These are phyloP conservation scores for Senna tora DNA, from an alignment of 306 rosid genomes.

Conservation along the genomic window DNA sequence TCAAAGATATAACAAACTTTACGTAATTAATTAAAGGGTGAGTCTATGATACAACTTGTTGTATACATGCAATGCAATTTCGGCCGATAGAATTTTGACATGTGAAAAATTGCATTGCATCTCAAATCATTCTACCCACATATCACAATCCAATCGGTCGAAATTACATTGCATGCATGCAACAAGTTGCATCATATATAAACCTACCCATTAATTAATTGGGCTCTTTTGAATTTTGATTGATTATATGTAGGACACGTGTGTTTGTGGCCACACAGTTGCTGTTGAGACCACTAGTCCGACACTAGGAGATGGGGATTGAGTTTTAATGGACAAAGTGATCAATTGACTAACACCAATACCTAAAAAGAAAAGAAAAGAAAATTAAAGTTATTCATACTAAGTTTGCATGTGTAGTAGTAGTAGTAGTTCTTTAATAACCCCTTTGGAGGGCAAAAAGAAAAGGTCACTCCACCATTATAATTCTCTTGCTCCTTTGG, in stretches of 20 bases:
- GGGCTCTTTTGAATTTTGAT: slow-evolving; percentile 41
- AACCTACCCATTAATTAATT: no score
- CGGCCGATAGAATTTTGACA: no score
- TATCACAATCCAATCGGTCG: no score
- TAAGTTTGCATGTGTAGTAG: slow-evolving; percentile 35
- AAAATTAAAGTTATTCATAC: slow-evolving; percentile 38
- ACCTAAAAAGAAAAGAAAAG: slow-evolving; percentile 45
- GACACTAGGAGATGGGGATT: slow-evolving; percentile 45
- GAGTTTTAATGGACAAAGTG: slow-evolving; percentile 45
- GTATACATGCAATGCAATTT: no score
- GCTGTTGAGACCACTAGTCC: slow-evolving; percentile 37
- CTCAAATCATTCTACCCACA: no score
- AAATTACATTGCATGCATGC: no score
- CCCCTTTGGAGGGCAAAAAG: slow-evolving; percentile 29
- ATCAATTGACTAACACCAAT: slow-evolving; percentile 48
- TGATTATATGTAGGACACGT: slow-evolving; percentile 35
- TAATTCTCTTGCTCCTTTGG: slow-evolving; percentile 42
- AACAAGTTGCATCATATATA: no score
- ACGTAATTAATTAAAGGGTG: no score
- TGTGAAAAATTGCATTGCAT: no score
- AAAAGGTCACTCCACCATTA: slow-evolving; percentile 54
- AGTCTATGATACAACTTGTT: no score
- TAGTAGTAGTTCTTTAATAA: slow-evolving; percentile 25
- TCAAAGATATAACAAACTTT: no score
- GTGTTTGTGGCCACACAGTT: slow-evolving; percentile 37